Evolutionary conservation across 1,284 basidiomycete species (phyloP).

Genomic region (Ganoderma meredithae): DNA sequence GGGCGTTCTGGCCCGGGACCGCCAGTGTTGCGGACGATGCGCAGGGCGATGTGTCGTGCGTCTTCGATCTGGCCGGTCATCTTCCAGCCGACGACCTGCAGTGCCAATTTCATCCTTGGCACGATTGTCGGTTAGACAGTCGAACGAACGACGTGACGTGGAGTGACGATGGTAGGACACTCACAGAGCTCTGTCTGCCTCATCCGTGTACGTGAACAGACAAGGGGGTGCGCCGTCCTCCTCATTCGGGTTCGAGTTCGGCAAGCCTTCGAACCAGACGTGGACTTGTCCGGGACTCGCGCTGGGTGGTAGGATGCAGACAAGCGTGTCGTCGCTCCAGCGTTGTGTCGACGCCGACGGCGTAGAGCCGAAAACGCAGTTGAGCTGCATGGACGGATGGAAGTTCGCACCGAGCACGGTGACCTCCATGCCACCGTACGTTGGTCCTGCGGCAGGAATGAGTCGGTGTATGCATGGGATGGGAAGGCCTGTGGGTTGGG

Average conservation of each 20-base stretch:
- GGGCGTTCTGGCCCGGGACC: conserved; percentile 52
- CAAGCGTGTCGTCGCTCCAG: conserved; percentile 94
- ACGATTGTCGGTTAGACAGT: conserved; percentile 29
- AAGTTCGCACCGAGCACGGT: conserved; percentile 95
- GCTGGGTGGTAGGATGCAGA: conserved; percentile 91
- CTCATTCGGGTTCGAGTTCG: conserved; percentile 48
- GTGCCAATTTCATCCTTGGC: conserved; percentile 88
- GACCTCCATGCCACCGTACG: conserved; percentile 93
- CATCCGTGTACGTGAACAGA: conserved; percentile 90
- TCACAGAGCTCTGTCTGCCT: conserved; percentile 87
- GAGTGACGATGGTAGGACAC: conserved; percentile 42
- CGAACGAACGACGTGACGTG: neutral
- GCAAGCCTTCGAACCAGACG: conserved; percentile 84
- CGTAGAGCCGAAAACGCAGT: conserved; percentile 89
- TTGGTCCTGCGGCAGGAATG: conserved; percentile 92
- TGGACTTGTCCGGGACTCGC: conserved; percentile 87
- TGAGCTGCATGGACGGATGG: conserved; percentile 69
- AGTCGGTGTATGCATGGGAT: conserved; percentile 81
- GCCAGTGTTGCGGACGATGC: conserved; percentile 74
- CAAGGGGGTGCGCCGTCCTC: conserved; percentile 63
- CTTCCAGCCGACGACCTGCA: conserved; percentile 94
- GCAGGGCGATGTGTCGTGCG: conserved; percentile 89
- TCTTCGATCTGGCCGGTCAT: conserved; percentile 97
- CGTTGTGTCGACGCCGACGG: conserved; percentile 85
- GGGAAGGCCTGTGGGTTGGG: conserved; percentile 55